Percentiles rank a stretch among this genome's conserved stretches.
Conservation (phyloP, 73 alveolate species). For the Paramecium pentaurelia region DNA sequence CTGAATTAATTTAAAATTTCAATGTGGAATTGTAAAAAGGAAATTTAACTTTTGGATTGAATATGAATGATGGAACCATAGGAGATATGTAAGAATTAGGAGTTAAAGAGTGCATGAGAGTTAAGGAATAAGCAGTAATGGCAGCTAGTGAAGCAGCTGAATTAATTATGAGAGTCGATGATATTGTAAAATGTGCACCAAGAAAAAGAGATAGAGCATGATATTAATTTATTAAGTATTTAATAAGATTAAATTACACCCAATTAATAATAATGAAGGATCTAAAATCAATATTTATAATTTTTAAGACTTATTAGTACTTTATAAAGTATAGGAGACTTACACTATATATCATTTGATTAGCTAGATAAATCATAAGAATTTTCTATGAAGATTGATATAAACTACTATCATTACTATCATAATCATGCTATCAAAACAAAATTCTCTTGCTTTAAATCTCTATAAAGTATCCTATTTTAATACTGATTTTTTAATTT, state of each 20-base stretch:
- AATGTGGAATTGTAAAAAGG: constrained; percentile 92
- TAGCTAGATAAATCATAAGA: not conserved
- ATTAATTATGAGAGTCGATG: constrained; percentile 96
- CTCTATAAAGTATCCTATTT: too few relatives aligned
- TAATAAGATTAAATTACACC: not conserved
- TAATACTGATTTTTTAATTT: too few relatives aligned
- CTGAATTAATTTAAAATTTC: constrained; percentile 92
- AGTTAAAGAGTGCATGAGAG: constrained; percentile 93
- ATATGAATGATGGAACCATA: constrained; percentile 83
- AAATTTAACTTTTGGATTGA: constrained; percentile 78
- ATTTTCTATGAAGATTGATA: not conserved
- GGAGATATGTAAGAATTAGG: constrained; percentile 90
- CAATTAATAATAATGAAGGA: not conserved
- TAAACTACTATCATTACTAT: not conserved
- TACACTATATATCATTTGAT: not conserved
- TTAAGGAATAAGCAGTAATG: constrained; percentile 93
- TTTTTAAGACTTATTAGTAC: not conserved
- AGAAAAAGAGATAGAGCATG: constrained; percentile 88
- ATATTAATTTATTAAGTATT: not conserved
- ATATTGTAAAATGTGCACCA: constrained; percentile 94
- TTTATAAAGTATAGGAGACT: not conserved
- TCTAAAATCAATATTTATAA: not conserved
- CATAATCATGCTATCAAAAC: not conserved
- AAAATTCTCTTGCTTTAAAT: too few relatives aligned
- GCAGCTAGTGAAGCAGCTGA: constrained; percentile 98